A percentile compares a stretch with the other conserved stretches of the same genome.
phyloP scores from a whole-genome alignment of 1,284 basidiomycete genomes.

The Apiotrichum sp. region DNA sequence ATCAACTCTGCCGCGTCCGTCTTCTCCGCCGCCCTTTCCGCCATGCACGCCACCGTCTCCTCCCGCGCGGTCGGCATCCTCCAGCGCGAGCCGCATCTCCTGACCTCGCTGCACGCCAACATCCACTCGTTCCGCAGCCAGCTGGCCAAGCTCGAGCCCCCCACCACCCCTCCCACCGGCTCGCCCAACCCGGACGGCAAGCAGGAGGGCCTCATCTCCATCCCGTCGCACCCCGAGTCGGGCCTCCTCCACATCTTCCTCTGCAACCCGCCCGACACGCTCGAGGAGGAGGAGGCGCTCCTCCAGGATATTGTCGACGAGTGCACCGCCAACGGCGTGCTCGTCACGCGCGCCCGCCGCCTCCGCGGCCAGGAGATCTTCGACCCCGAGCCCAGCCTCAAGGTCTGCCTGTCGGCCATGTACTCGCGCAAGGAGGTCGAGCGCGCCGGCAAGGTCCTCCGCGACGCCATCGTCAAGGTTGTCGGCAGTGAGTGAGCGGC shows the following conservation, averaged over 20 bases:
- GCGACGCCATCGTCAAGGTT: constrained; percentile 68
- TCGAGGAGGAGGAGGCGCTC: constrained; percentile 66
- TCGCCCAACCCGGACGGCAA: constrained; percentile 13
- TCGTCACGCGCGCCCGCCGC: constrained; percentile 74
- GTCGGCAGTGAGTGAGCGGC: constrained; percentile 10
- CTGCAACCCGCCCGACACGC: constrained; percentile 47
- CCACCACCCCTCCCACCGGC: background rate
- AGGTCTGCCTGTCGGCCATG: constrained; percentile 70
- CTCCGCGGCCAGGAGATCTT: constrained; percentile 72
- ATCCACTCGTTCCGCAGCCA: constrained; percentile 65
- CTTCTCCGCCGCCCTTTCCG: constrained; percentile 91
- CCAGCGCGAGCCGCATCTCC: constrained; percentile 64
- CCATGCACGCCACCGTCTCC: constrained; percentile 78
- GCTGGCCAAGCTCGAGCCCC: constrained; percentile 61
- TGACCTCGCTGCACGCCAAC: constrained; percentile 74
- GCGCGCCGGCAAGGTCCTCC: constrained; percentile 72
- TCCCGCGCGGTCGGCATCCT: constrained; percentile 78
- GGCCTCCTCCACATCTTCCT: constrained; percentile 84
- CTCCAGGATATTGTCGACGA: constrained; percentile 88
- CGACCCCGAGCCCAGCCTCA: constrained; percentile 79
- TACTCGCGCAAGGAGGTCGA: constrained; percentile 85
- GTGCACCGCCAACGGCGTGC: constrained; percentile 64
- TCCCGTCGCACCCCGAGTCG: constrained; percentile 77
- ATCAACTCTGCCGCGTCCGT: constrained; percentile 96
- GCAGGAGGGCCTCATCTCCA: constrained; percentile 61